Percentiles rank a stretch among this genome's conserved stretches.
Conservation (phyloP, 2,329 filamentous ascomycete genomes). For the Macroventuria anomochaeta region DNA sequence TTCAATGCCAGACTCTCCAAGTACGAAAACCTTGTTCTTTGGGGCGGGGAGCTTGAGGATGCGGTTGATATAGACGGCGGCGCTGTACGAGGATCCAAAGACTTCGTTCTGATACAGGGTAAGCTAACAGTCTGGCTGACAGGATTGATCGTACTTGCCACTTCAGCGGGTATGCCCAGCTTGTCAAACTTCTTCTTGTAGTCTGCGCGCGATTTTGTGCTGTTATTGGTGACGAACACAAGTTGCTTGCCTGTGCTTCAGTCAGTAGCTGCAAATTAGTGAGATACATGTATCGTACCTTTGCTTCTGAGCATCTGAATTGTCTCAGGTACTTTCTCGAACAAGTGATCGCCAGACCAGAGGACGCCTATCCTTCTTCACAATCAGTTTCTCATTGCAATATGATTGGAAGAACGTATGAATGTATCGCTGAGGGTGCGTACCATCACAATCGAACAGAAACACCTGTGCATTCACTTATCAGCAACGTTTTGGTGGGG, state of each 20-base stretch:
- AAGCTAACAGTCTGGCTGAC: slow-evolving; percentile 6
- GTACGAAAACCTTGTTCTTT: slow-evolving; percentile 91
- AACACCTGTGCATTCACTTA: slow-evolving; percentile 70
- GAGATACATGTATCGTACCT: slow-evolving; percentile 60
- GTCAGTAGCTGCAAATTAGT: slow-evolving; percentile 1
- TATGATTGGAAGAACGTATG: neutral
- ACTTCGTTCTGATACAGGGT: slow-evolving; percentile 73
- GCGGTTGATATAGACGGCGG: slow-evolving; percentile 92
- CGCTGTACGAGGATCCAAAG: slow-evolving; percentile 93
- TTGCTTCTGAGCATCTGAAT: slow-evolving; percentile 80
- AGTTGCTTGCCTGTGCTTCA: slow-evolving; percentile 75
- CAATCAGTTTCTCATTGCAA: slow-evolving; percentile 41
- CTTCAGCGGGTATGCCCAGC: slow-evolving; percentile 78
- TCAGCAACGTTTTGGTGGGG: slow-evolving; percentile 22
- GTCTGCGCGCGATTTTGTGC: slow-evolving; percentile 90
- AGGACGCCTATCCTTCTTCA: slow-evolving; percentile 75
- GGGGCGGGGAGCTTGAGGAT: slow-evolving; percentile 80
- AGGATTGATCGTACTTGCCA: slow-evolving; percentile 52
- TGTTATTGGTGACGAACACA: slow-evolving; percentile 98
- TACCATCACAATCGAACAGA: slow-evolving; percentile 96
- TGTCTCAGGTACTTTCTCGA: slow-evolving; percentile 83
- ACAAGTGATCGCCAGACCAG: slow-evolving; percentile 93
- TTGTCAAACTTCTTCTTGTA: slow-evolving; percentile 89
- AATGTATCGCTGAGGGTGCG: slow-evolving; percentile 4
- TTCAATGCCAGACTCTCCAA: slow-evolving; percentile 92